These are phyloP conservation scores for Blepharisma stoltei DNA, from an alignment of 73 alveolate species.

Conservation along the genomic window DNA sequence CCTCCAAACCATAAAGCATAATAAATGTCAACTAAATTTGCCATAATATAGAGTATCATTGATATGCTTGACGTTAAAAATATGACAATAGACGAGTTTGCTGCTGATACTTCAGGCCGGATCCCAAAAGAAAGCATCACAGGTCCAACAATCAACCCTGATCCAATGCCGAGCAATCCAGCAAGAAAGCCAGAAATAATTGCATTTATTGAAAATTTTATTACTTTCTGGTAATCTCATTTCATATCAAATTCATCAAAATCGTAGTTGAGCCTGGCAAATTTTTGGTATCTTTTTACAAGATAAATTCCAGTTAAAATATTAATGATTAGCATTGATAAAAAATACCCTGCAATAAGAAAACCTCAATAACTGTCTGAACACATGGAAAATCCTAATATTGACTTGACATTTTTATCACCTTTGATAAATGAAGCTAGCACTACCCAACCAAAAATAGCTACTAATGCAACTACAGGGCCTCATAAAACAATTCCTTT, in stretches of 20 bases:
- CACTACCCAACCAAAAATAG: not conserved
- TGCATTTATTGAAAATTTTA: not conserved
- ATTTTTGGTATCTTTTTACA: not conserved
- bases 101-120: constrained; percentile 20
- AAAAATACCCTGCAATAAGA: constrained; percentile 9
- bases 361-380: not conserved
- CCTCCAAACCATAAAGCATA: not conserved
- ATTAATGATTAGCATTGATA: constrained; percentile 2
- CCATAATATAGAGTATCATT: not conserved
- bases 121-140: constrained; percentile 16
- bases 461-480: not conserved
- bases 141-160: constrained; percentile 14
- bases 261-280: not conserved
- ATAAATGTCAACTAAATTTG: not conserved
- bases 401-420: not conserved
- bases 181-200: not conserved
- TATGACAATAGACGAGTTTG: not conserved
- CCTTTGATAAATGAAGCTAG: not conserved
- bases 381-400: not conserved
- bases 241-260: not conserved
- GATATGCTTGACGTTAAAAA: constrained; percentile 12
- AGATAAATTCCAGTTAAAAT: not conserved
- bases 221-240: not conserved
- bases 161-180: not conserved
- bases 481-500: not conserved